Conservation (phyloP, 2,329 filamentous ascomycete genomes). For the Colletotrichum lindemuthianum region DNA sequence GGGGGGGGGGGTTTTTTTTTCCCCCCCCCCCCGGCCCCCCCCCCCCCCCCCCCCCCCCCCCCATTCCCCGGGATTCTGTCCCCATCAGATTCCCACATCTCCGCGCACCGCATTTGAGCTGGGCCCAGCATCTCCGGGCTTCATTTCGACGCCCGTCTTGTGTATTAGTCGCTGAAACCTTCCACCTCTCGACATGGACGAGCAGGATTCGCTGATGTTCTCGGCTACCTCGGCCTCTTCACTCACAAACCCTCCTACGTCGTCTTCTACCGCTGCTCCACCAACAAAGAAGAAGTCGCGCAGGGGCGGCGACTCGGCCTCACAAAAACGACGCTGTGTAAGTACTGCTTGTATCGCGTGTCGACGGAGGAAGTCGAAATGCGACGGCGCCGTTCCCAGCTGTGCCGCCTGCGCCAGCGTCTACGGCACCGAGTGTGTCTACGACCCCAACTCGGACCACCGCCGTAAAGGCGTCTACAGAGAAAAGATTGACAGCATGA, state of each 20-base stretch:
- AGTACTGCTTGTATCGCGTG: constrained; percentile 88
- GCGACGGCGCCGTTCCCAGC: constrained; percentile 89
- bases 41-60: constrained; percentile 10
- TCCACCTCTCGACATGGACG: constrained; percentile 12
- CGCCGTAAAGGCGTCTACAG: constrained; percentile 97
- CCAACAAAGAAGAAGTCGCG: constrained; percentile 58
- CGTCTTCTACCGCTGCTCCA: constrained; percentile 12
- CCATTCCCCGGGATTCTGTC: constrained; percentile 13
- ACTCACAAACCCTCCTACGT: constrained; percentile 4
- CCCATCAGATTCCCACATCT: constrained; percentile 30
- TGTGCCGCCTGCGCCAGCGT: constrained; percentile 97
- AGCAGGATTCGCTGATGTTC: constrained; percentile 8
- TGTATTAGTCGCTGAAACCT: constrained; percentile 2
- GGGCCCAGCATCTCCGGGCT: constrained; percentile 20
- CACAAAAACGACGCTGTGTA: constrained; percentile 78
- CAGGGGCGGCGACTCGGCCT: constrained; percentile 56
- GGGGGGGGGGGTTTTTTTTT: no score
- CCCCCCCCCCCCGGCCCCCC: constrained; percentile 1
- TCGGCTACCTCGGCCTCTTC: constrained; percentile 8
- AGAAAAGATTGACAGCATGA: constrained; percentile 88
- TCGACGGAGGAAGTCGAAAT: constrained; percentile 84
- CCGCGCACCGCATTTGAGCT: constrained; percentile 13
- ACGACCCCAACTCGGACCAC: constrained; percentile 96
- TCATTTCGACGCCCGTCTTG: background rate
- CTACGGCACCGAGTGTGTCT: constrained; percentile 89